Evolutionary conservation across 352 stramenopile species (phyloP).

Genomic region (Phytophthora capsici): DNA sequence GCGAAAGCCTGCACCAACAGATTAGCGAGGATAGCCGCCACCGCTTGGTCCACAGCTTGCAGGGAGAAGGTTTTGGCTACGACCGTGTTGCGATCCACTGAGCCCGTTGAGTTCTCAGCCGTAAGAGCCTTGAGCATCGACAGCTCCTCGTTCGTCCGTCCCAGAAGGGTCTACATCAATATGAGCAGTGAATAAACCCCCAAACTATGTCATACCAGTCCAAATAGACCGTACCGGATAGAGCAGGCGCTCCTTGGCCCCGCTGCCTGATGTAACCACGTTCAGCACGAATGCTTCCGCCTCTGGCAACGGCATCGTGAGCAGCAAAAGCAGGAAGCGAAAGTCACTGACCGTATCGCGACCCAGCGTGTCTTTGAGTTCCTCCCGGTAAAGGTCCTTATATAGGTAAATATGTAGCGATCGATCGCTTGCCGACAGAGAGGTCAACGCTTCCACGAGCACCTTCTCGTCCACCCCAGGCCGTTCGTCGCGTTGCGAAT

Average conservation of each 20-base stretch:
- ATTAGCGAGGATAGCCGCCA: conserved; percentile 66
- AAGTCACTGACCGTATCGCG: conserved; percentile 75
- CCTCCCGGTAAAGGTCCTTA: conserved; percentile 63
- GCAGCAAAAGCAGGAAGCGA: conserved; percentile 66
- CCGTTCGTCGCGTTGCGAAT: conserved; percentile 73
- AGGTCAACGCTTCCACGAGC: conserved; percentile 57
- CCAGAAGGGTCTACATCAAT: conserved; percentile 57
- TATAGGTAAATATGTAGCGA: conserved; percentile 71
- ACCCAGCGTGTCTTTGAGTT: conserved; percentile 69
- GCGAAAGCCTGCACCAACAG: conserved; percentile 58
- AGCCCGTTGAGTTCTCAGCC: conserved; percentile 59
- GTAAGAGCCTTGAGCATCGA: conserved; percentile 78
- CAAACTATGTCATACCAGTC: not conserved
- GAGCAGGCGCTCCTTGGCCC: conserved; percentile 70
- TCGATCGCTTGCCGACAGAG: conserved; percentile 55
- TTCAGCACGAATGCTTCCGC: conserved; percentile 74
- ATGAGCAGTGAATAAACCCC: not conserved
- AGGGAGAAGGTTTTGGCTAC: conserved; percentile 72
- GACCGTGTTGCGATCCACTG: conserved; percentile 48
- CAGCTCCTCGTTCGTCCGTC: conserved; percentile 77
- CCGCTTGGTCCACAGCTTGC: conserved; percentile 60
- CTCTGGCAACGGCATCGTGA: conserved; percentile 68
- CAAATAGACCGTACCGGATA: conserved; percentile 57
- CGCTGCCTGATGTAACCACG: conserved; percentile 52
- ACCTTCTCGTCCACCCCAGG: conserved; percentile 73